Evolutionary conservation across 495 filamentous ascomycete genomes (phyloP), one percentile per base, ranked within the genome.

Genomic region (Xylaria castorea): DNA sequence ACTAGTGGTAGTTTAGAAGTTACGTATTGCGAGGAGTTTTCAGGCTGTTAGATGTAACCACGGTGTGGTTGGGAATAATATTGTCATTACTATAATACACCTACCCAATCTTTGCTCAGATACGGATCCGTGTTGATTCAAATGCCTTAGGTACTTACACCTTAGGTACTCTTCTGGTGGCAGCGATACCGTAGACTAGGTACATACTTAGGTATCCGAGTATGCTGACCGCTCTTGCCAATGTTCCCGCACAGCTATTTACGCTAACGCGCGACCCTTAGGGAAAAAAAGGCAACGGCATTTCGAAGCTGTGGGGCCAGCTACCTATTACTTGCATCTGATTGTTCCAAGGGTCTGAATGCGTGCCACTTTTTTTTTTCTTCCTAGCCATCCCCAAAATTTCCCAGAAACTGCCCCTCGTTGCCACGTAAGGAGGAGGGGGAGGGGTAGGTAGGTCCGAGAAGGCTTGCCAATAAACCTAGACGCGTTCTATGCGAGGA

Each of bases 381-480:
- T n/a, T 36, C 22, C 27, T 38, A 22, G 18, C 32, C 64, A 8
- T 38, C 16, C 42, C 63, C 22, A 27, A 53, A 51, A 67, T 4
- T 36, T 36, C 30, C 63, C 27, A 50, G 6, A 46, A 66, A 12
- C 1, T 61, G 12, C 55, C 68, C 68, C 55, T 48, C 68, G 58
- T 44, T 61, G 67, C 67, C 67, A 69, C 67, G 67, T 69, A 69
- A 40, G 67, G 51, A 40, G 67, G 51, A 36, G 53, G 50, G 20
- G 38, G 38, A 42, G 38, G 38, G 38, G 44, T 22, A 62, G 58
- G 61, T 44, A 64, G 61, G 61, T 27, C 34, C 34, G 36, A 40
- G n/a, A 22, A 32, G 34, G 16, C 34, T 40, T 62, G 58, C 34
- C 58, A 62, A 62, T n/a, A 25, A 34, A 34, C 20, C 20, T 12